phyloP scores from a whole-genome alignment of 2,329 filamentous ascomycete genomes.

The Neurospora sp. region DNA sequence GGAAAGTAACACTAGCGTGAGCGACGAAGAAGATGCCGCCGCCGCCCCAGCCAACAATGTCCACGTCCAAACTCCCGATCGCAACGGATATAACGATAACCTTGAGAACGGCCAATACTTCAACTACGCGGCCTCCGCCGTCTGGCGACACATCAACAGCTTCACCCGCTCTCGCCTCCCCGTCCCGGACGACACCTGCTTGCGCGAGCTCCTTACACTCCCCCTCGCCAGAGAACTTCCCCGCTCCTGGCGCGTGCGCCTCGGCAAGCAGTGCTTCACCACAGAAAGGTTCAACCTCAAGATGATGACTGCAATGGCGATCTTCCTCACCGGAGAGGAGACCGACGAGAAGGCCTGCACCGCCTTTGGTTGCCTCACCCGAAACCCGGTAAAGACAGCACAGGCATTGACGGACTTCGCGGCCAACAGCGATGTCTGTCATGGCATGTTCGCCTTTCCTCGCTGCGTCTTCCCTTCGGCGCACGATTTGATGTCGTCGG shows the following conservation, averaged over 20 bases:
- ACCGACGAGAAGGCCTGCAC: not conserved
- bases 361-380: not conserved
- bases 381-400: not conserved
- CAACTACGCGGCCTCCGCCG: not conserved
- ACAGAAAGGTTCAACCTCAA: not conserved
- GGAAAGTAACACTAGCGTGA: not conserved
- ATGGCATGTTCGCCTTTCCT: not conserved
- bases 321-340: not conserved
- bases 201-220: not conserved
- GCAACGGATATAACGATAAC: not conserved
- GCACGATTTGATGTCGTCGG: not conserved
- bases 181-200: not conserved
- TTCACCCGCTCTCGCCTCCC: not conserved
- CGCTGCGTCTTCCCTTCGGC: not conserved
- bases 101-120: not conserved
- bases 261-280: not conserved
- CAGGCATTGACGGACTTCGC: not conserved
- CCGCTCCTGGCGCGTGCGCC: not conserved
- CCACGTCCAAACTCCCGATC: not conserved
- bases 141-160: not conserved
- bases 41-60: not conserved
- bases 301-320: not conserved
- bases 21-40: too few relatives aligned
- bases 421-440: not conserved
- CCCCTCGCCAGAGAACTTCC: not conserved